Conservation (phyloP, 805 yeast genomes). For the Saturnispora kantuleensis region DNA sequence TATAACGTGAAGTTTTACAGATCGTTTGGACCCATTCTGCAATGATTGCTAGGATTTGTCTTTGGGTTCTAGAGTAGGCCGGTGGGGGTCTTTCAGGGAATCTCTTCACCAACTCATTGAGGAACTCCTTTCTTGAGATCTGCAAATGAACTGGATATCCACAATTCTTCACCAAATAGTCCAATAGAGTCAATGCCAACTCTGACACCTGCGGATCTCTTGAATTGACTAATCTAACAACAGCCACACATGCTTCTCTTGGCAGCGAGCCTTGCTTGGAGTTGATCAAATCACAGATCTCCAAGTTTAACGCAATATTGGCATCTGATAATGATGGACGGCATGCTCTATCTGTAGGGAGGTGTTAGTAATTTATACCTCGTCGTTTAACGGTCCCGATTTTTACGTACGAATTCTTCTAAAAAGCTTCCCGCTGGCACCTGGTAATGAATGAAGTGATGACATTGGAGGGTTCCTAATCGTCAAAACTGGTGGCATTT, state of each 20-base stretch:
- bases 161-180: slow-evolving; percentile 91
- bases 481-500: slow-evolving; percentile 5
- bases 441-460: slow-evolving; percentile 24
- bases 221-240: slow-evolving; percentile 73
- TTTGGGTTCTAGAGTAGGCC: slow-evolving; percentile 72
- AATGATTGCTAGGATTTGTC: slow-evolving; percentile 76
- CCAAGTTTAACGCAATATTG: slow-evolving; percentile 76
- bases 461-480: slow-evolving; percentile 17
- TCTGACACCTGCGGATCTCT: slow-evolving; percentile 84
- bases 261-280: slow-evolving; percentile 88
- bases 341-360: slow-evolving; percentile 62
- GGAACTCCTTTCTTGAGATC: slow-evolving; percentile 86
- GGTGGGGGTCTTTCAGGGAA: slow-evolving; percentile 94
- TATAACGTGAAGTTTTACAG: slow-evolving; percentile 80
- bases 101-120: slow-evolving; percentile 83
- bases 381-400: background rate
- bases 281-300: slow-evolving; percentile 87
- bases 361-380: slow-evolving; percentile 7
- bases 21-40: slow-evolving; percentile 97
- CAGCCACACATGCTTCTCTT: slow-evolving; percentile 82
- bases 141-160: slow-evolving; percentile 96
- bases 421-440: slow-evolving; percentile 29
- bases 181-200: slow-evolving; percentile 56
- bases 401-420: slow-evolving; percentile 28
- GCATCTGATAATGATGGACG: slow-evolving; percentile 78